Evolutionary conservation across 2,329 filamentous ascomycete genomes (phyloP), one percentile per base, ranked within the genome.

Genomic region (Didymella glomerata): DNA sequence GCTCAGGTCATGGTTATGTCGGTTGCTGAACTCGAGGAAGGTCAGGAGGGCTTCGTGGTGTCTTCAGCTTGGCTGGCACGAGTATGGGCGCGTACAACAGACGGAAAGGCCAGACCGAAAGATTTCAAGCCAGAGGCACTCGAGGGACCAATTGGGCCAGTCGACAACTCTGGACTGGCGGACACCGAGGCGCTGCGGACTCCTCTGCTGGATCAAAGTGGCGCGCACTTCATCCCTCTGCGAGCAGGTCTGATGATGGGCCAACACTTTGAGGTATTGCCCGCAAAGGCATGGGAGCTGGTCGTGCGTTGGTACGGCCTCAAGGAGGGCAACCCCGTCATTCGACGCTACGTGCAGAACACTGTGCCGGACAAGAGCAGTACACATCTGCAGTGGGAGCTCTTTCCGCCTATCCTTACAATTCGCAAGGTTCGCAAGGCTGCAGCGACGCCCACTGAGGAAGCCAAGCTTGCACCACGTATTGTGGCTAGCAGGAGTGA

Each of bases 281-380:
- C 93, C 1, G 82, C 87, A 61, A 86, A 89, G 56, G 93, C 92
- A 4, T 98, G 93, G 92, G 86, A 92, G 51, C 79, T 93, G 62
- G 85, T 98, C 22, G 79, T 90, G 60, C 84, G 87, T 48, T 96
- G 92, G 92, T 96, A 97, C 70, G 92, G 92, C 13, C 72, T 94
- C 55, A 87, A 86, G 57, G 80, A 87, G 16, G 87, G 86, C 32
- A 89, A 92, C 52, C 81, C 87, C 9, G 84, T 90, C 44, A 93
- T 98, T 64, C 79, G 87, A 45, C 88, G 95, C 59, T 85, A 85
- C 65, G 93, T 90, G 36, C 90, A 94, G 76, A 90, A 97, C 76
- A 93, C 90, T 28, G 84, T 88, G 8, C 81, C 83, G 1, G 84
- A 86, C 40, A 83, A 83, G 25, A 69, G 60, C 47, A 70, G 79